Evolutionary conservation across 164 flowering plant genomes (phyloP).

Genomic region (Nelumbo lutea): DNA sequence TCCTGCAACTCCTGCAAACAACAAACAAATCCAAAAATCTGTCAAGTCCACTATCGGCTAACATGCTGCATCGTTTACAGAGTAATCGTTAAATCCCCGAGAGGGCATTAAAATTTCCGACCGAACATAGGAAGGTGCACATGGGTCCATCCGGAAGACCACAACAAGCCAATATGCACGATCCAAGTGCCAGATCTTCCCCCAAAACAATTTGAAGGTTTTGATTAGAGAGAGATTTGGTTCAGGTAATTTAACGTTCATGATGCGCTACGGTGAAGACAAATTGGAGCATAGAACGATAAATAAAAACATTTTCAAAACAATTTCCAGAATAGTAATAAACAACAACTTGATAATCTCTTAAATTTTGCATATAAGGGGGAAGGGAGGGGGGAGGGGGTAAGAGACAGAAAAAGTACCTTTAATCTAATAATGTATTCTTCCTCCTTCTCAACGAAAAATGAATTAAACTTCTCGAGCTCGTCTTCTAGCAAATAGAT

Average conservation of each 20-base stretch:
- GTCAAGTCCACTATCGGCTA: constrained; percentile 8
- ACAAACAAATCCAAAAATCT: constrained; percentile 3
- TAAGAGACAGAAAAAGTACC: constrained; percentile 28
- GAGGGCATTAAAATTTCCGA: no score
- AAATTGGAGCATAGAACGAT: no score
- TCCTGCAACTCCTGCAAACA: constrained; percentile 68
- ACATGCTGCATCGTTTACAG: not conserved
- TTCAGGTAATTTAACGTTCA: no score
- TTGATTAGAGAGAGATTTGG: no score
- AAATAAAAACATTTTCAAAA: not conserved
- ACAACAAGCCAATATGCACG: no score
- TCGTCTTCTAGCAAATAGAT: constrained; percentile 63
- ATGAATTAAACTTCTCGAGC: constrained; percentile 78
- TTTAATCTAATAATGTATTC: constrained; percentile 81
- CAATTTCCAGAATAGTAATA: not conserved
- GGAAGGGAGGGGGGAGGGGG: not conserved
- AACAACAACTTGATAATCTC: not conserved
- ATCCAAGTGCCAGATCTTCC: no score
- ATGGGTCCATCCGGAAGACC: no score
- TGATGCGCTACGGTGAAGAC: no score
- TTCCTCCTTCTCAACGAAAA: constrained; percentile 88
- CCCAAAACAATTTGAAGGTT: no score
- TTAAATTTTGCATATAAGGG: not conserved
- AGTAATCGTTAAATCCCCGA: no score
- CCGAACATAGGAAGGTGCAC: no score